Conservation (phyloP, 23 red algal species). For the Cyanidiococcus yangmingshanensis region DNA sequence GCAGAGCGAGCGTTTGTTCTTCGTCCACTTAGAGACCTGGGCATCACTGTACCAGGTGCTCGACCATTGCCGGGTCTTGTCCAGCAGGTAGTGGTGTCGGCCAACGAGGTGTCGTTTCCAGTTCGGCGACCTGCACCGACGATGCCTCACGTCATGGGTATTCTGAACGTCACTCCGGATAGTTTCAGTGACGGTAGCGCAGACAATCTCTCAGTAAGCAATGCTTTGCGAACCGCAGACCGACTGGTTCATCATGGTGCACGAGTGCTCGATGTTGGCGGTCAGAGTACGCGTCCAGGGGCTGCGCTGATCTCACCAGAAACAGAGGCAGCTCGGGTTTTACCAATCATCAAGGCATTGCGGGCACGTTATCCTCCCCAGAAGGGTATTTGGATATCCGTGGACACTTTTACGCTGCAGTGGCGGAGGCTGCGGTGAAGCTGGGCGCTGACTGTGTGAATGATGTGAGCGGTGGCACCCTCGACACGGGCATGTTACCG, state of each 20-base stretch:
- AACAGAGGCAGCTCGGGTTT: conserved; percentile 39
- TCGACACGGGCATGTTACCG: conserved; percentile 35
- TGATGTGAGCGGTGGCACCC: conserved; percentile 52
- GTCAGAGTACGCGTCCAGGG: conserved; percentile 78
- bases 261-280: conserved; percentile 46
- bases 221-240: conserved; percentile 37
- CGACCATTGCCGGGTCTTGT: conserved; percentile 15
- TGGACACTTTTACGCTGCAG: conserved; percentile 59
- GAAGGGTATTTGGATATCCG: conserved; percentile 32
- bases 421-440: conserved; percentile 39
- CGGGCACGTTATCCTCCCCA: conserved; percentile 28
- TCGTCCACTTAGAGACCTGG: conserved; percentile 46
- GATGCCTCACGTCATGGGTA: conserved; percentile 43
- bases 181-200: conserved; percentile 83
- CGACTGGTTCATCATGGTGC: conserved; percentile 37
- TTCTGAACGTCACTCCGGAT: conserved; percentile 89
- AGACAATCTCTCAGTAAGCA: conserved; percentile 23
- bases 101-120: conserved; percentile 28
- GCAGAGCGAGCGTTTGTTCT: conserved; percentile 77
- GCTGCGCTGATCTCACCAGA: conserved; percentile 28
- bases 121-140: conserved; percentile 26
- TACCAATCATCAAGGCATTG: conserved; percentile 54
- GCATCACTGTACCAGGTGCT: not conserved
- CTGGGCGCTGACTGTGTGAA: conserved; percentile 62
- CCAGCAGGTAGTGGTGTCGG: conserved; percentile 8